Evolutionary conservation across 768 basidiomycete genomes (phyloP), one percentile per base, ranked within the genome.

Genomic region (Flagelloscypha sp.): DNA sequence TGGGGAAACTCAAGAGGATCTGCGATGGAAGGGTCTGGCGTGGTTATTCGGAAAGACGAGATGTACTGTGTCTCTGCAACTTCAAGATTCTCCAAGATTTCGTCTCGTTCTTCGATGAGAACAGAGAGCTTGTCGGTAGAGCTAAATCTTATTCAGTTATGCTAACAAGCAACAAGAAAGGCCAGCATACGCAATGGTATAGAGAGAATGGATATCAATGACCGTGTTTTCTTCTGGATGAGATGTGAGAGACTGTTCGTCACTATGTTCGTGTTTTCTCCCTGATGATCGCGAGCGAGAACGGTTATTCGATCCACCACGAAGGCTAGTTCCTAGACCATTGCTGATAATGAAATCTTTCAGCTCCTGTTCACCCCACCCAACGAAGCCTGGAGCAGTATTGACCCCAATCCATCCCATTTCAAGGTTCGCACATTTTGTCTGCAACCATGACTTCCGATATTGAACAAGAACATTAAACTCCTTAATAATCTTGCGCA

Each of bases 61-160:
- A 85, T 84, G 48, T 86, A 90, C 47, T 68, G 72, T 8, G 79
- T 74, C 59, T 87, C 85, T 8, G 84, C 83, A 35, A 79, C 73
- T 60, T 89, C 85, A 7, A 89, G 65, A 42, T 82, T 76, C 45
- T 84, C 78, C n/a, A 89, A 56, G 15, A 86, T 74, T 48, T 73
- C 69, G 42, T 86, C 84, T 19, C 86, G 68, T 50, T 86, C 78
- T 28, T 77, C 74, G 27, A 88, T 82, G 19, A 88, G 70, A 5
- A 72, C 44, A 0, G 76, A 73, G n/a, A 88, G 61, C 3, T 65
- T 65, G 10, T 70, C 67, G 0, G 83, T 87, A 48, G 86, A 80
- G 17, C 84, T 88, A 19, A 36, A 40, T 16, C 23, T 6, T 16
- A 18, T 40, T 6, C 9, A 11, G 35, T 25, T 23, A 17, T 13